These are phyloP conservation scores for Penicillium subrubescens DNA, from an alignment of 495 filamentous ascomycete species.

Conservation along the genomic window DNA sequence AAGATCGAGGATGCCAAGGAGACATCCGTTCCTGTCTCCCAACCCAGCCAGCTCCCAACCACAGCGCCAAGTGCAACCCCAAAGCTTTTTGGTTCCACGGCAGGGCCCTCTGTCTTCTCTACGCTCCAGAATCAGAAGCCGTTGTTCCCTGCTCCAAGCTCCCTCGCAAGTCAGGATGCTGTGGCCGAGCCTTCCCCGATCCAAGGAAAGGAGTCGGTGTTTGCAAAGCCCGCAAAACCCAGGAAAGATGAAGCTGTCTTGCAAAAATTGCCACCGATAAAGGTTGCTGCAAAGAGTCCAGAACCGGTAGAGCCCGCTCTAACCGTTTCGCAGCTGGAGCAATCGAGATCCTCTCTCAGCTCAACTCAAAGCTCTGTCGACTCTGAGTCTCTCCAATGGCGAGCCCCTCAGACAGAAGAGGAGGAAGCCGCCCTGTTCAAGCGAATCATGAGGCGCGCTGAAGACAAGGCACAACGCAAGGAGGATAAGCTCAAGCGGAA, in stretches of 20 bases:
- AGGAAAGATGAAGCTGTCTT: not conserved
- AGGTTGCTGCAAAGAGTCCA: not conserved
- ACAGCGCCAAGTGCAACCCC: not conserved
- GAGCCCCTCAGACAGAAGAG: slow-evolving; percentile 7
- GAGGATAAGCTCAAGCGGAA: slow-evolving; percentile 29
- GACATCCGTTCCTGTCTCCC: not conserved
- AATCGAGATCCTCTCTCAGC: not conserved
- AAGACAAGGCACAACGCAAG: slow-evolving; percentile 15
- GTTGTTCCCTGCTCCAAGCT: slow-evolving; percentile 3
- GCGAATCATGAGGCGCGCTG: slow-evolving; percentile 12
- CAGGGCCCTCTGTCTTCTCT: not conserved
- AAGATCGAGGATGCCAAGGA: not conserved
- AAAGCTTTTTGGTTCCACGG: not conserved
- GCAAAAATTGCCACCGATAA: not conserved
- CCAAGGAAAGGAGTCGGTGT: not conserved
- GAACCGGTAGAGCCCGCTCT: not conserved
- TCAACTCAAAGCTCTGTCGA: not conserved
- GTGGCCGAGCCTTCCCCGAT: not conserved
- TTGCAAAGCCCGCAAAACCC: not conserved
- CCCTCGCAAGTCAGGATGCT: not conserved
- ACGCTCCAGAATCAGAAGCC: not conserved
- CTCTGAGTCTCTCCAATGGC: not conserved
- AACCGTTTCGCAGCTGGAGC: not conserved
- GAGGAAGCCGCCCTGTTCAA: slow-evolving; percentile 26
- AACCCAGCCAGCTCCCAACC: not conserved